Base-by-base conservation (phyloP, 345 rosid species). In the Kernera saxatilis region DNA sequence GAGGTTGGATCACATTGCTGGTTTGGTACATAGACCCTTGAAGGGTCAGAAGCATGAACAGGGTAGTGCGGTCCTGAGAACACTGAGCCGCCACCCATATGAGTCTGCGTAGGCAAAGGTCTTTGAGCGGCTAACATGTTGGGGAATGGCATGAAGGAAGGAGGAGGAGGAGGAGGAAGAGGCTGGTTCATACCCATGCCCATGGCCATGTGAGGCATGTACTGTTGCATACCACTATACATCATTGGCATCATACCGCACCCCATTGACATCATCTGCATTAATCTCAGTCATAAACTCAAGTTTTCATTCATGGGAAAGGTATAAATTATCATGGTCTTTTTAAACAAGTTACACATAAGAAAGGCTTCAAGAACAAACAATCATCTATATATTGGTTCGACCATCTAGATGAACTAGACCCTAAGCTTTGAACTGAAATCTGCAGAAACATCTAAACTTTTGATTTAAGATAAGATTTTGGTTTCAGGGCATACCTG, bases 181-280 rank as follows among this genome's bases (percentile, higher is more conserved):
- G 79, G 85, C 77, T 81, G 73, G 71, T 78, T 83, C 84, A 88
- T 80, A 25, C 81, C 87, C 83, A 83, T 71, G 37, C 79, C 86
- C 79, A 89, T 84, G 5, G 90, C 85, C 87, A 85, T 80, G 58
- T 84, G 70, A 67, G 90, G 79, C 80, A 84, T 82, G 76, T 76
- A 81, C 43, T 83, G 86, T 73, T 82, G 91, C 74, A 86, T 75
- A 2, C 92, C 85, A 0, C 92, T 85, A 74, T 78, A 90, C 88
- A 84, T 85, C 93, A 85, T 84, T 0, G 92, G 92, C 40, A 83
- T 84, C 84, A 88, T 76, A 68, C 97, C 78, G 48, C 92, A 87
- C 78, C 95, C 91, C 92, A 88, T 83, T 73, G 95, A 91, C 95
- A 91, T 91, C 85, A 86, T 84, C 94, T 90, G 82, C 73, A 72